Base-by-base conservation (phyloP, 495 filamentous ascomycete species). In the Penicillium lagena region DNA sequence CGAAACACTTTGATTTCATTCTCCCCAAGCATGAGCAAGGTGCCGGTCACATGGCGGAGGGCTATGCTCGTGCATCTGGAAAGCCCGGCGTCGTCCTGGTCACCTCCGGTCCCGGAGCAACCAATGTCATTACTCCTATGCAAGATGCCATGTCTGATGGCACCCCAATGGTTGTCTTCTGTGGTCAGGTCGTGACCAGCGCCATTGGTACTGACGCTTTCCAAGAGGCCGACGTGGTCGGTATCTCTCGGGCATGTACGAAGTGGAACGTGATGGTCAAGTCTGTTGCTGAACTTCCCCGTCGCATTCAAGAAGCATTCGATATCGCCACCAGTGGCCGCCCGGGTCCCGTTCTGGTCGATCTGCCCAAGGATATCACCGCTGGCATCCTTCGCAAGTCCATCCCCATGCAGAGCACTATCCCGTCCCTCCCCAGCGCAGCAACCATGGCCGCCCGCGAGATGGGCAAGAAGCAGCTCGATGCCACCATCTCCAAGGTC, bases 201-300 rank as follows among this genome's bases (percentile, higher is more conserved):
- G 66, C 70, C 27, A 80, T 81, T 45, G 79, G 80, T 36, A 78
- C 77, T 29, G 77, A 80, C 55, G 75, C 78, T 10, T 83, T 83
- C 65, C 80, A 83, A 52, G 79, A 82, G 53, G 79, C 79, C 37
- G 79, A 83, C 52, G 73, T 80, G 12, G 59, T 80, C n/a, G 76
- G 78, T 46, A 78, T 83, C 52, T 75, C 75, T 17, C 65, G 77
- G 57, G 69, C 78, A 32, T 81, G 79, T 56, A 83, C 79, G 29
- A 82, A 82, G 59, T 83, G 79, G 80, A 82, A 81, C 40, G 73
- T 76, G 22, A 77, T 80, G 75, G 77, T 81, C 38, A 79, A 79
- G 62, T 76, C 71, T 40, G 70, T 81, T 40, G 76, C 70, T 14
- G 78, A 81, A 47, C 69, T 83, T 34, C 79, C 79, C 29, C 66